These are phyloP conservation scores for Leccinellum albellum DNA, from an alignment of 768 basidiomycete genomes.

Conservation along the genomic window DNA sequence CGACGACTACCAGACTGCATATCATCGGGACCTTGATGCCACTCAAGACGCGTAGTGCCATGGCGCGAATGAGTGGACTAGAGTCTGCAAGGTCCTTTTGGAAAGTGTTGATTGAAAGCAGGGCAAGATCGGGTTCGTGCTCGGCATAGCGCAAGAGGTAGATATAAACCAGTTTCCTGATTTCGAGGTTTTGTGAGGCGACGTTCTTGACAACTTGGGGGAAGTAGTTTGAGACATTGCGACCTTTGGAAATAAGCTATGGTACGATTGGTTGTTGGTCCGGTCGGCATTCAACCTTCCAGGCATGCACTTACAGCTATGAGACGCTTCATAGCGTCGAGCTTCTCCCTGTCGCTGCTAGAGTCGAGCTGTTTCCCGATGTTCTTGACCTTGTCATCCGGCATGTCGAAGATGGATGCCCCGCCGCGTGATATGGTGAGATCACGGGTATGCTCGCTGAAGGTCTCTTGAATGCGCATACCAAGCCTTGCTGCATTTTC, in stretches of 20 bases:
- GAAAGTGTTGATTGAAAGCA: conserved; percentile 97
- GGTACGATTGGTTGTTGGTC: conserved; percentile 1
- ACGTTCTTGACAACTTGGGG: conserved; percentile 98
- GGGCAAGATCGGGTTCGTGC: conserved; percentile 88
- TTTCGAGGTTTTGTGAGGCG: conserved; percentile 86
- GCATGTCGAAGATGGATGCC: conserved; percentile 57
- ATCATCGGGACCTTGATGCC: conserved; percentile 91
- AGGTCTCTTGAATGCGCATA: conserved; percentile 76
- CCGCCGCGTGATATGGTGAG: conserved; percentile 55
- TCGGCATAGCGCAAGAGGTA: conserved; percentile 94
- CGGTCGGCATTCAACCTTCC: neutral
- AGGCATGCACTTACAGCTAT: conserved; percentile 66
- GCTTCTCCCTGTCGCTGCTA: conserved; percentile 81
- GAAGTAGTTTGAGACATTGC: conserved; percentile 90
- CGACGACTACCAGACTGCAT: conserved; percentile 76
- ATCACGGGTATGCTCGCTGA: conserved; percentile 79
- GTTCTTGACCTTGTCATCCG: conserved; percentile 80
- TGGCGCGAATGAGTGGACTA: conserved; percentile 91
- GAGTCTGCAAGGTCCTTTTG: conserved; percentile 93
- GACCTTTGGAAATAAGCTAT: conserved; percentile 89
- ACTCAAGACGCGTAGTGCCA: conserved; percentile 91
- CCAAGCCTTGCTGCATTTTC: conserved; percentile 84
- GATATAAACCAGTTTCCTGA: conserved; percentile 96
- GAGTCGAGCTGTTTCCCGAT: conserved; percentile 87
- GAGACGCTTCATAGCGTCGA: conserved; percentile 93